Conservation (phyloP, 192 early-diverging fungal genomes). For the Fimicolochytrium jonesii region DNA sequence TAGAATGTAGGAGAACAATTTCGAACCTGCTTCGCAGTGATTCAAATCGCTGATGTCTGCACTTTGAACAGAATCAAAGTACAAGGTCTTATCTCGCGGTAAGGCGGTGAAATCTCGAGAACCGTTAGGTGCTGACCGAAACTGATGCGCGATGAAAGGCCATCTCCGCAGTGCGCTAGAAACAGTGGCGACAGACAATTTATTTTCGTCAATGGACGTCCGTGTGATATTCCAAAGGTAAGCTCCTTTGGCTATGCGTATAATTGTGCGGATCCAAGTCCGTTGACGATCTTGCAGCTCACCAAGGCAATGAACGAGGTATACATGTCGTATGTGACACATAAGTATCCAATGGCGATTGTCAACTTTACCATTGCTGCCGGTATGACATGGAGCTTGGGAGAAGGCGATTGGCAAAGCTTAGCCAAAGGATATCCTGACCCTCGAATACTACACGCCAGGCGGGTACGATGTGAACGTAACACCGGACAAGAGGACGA, state of each 20-base stretch:
- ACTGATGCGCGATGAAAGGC: too few relatives aligned
- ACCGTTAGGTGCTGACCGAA: too few relatives aligned
- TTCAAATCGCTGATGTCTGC: too few relatives aligned
- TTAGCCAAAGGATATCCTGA: too few relatives aligned
- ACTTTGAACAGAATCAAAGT: conserved; percentile 5
- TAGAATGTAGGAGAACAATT: too few relatives aligned
- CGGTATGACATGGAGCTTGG: conserved; percentile 18
- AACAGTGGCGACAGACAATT: conserved; percentile 80
- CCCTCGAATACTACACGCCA: conserved; percentile 22
- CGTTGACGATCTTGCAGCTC: too few relatives aligned
- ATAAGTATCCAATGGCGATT: conserved; percentile 77
- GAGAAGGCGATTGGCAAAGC: too few relatives aligned
- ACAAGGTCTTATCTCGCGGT: conserved; percentile 38
- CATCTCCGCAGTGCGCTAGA: conserved; percentile 63
- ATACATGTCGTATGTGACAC: conserved; percentile 60
- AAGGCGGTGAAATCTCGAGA: too few relatives aligned
- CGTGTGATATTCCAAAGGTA: conserved; percentile 79
- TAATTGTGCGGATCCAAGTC: too few relatives aligned
- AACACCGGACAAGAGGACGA: conserved; percentile 89
- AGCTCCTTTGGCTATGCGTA: too few relatives aligned
- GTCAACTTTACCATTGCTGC: conserved; percentile 60
- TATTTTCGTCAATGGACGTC: conserved; percentile 84
- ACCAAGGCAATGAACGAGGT: conserved; percentile 76
- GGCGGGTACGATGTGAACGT: conserved; percentile 86
- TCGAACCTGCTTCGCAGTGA: too few relatives aligned